These are phyloP conservation scores for Plasmodium vivax DNA, from an alignment of 169 alveolate species.

Conservation along the genomic window DNA sequence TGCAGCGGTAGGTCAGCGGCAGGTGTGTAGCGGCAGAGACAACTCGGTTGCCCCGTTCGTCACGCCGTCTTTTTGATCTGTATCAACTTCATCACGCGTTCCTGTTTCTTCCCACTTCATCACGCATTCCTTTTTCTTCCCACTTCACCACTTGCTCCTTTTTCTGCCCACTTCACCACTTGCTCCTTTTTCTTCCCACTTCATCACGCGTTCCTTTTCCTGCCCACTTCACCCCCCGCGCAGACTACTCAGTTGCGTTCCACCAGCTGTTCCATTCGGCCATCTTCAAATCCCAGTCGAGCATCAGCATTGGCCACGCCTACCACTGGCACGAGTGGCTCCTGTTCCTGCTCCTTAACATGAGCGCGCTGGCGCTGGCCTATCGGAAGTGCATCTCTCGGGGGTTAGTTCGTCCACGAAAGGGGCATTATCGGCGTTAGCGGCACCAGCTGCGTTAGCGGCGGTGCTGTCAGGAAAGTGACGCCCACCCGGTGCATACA, in stretches of 20 bases:
- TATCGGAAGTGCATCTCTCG: neutral
- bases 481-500: neutral
- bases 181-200: neutral
- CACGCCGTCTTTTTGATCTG: neutral
- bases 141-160: neutral
- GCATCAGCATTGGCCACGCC: conserved; percentile 16
- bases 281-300: conserved; percentile 13
- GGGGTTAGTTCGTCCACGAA: conserved; percentile 4
- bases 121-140: neutral
- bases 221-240: neutral
- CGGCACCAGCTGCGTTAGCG: neutral
- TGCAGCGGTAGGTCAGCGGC: neutral
- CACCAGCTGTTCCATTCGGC: conserved; percentile 8
- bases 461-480: neutral
- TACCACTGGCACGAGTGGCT: conserved; percentile 40
- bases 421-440: neutral
- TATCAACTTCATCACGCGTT: neutral
- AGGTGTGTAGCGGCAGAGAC: neutral
- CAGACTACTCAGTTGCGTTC: conserved; percentile 40
- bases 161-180: neutral
- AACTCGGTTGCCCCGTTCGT: neutral
- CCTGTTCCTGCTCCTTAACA: neutral
- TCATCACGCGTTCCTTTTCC: no score
- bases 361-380: neutral
- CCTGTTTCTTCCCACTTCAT: no score